Evolutionary conservation across 2,329 filamentous ascomycete species (phyloP), one percentile per base, ranked within the genome.

Genomic region (Cylindrodendrum hubeiense): DNA sequence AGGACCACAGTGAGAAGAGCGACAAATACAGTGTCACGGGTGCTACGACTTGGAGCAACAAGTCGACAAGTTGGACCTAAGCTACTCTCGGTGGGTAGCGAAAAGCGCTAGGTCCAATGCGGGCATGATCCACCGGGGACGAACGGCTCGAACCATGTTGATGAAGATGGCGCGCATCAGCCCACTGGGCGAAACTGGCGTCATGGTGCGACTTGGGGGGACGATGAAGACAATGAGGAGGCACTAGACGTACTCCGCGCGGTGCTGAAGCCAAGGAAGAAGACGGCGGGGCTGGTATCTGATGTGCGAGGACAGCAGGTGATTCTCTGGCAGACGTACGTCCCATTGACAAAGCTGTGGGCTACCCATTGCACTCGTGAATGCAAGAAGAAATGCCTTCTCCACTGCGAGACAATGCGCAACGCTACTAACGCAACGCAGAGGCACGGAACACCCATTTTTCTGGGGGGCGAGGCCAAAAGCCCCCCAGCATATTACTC

Each of bases 101-200:
- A 60, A 49, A 43, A 34, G 57, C 67, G 62, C 66, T 68, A 69
- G 43, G 49, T 63, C 59, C 34, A 51, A 67, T 58, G 21, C 47
- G 28, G 60, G 19, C 51, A 17, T 65, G 64, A 60, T 63, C 61
- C 68, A 69, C 68, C 58, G 39, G 53, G 65, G 63, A 63, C 52
- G 49, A 54, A 57, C 53, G 58, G 67, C 71, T 69, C 57, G 64
- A 70, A 65, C 70, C 70, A 71, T 64, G 65, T 62, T 56, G 53
- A 63, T 58, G 58, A 62, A 53, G 63, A 55, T 43, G 49, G 60
- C 50, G 55, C 64, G 50, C 58, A 67, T 66, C 70, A 72, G 66
- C 64, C 65, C 67, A 70, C 44, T 66, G 63, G 60, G 50, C 50
- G 67, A 66, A 68, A 26, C 56, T 49, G 49, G 58, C 43, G 58